These are phyloP conservation scores for Lecanoromycetidae sp. DNA, from an alignment of 2,329 filamentous ascomycete species.

Conservation along the genomic window DNA sequence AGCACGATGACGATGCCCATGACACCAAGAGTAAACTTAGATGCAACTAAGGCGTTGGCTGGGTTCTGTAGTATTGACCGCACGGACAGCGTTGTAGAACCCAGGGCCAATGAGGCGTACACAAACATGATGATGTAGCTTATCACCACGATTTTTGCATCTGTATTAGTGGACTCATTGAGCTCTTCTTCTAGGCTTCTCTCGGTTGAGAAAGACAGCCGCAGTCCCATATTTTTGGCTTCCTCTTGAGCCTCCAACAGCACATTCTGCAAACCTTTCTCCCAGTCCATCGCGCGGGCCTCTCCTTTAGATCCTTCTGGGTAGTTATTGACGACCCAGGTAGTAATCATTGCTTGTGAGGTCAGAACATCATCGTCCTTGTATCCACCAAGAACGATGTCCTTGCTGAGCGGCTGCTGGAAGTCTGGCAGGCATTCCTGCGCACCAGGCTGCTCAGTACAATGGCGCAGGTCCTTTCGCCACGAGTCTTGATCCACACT, in stretches of 20 bases:
- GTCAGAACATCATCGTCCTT: slow-evolving; percentile 54
- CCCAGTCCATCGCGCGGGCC: slow-evolving; percentile 74
- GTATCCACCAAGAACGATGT: slow-evolving; percentile 76
- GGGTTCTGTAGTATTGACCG: slow-evolving; percentile 71
- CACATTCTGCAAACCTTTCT: slow-evolving; percentile 61
- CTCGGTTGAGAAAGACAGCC: slow-evolving; percentile 89
- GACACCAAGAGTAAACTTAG: slow-evolving; percentile 91
- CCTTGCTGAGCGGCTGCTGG: slow-evolving; percentile 73
- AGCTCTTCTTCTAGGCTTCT: slow-evolving; percentile 89
- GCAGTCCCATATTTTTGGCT: slow-evolving; percentile 62
- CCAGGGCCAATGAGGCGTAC: slow-evolving; percentile 85
- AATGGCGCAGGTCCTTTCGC: slow-evolving; percentile 59
- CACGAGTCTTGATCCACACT: slow-evolving; percentile 55
- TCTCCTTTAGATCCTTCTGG: slow-evolving; percentile 60
- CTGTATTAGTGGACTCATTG: slow-evolving; percentile 96
- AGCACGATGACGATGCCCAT: slow-evolving; percentile 89
- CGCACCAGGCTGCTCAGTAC: slow-evolving; percentile 63
- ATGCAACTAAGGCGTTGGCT: slow-evolving; percentile 75
- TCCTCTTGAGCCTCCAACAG: slow-evolving; percentile 70
- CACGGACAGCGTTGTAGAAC: slow-evolving; percentile 70
- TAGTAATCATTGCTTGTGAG: slow-evolving; percentile 70
- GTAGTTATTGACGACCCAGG: slow-evolving; percentile 88
- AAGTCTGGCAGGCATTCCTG: slow-evolving; percentile 71
- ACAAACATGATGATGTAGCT: slow-evolving; percentile 99
- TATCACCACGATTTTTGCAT: slow-evolving; percentile 90